Evolutionary conservation across 192 early-diverging fungal species (phyloP), one percentile per base, ranked within the genome.

Genomic region (Linderina pennispora): DNA sequence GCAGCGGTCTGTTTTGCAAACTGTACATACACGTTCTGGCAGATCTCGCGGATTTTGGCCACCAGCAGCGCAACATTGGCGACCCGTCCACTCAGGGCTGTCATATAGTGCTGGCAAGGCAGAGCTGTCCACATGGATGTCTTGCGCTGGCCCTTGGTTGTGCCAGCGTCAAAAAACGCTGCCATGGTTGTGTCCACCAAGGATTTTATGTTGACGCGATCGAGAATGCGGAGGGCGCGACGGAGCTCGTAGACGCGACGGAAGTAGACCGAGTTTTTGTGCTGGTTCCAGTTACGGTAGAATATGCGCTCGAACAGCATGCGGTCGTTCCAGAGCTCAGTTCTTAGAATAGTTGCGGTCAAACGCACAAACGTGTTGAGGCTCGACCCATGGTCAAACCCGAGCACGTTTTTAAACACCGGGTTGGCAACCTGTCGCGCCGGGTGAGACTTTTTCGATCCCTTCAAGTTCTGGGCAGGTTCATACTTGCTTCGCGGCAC

Each of bases 231-330:
- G 24, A 67, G 39, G n/a, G 39, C 57, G 4, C 64, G 52, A 0
- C 64, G 56, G 28, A 67, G 47, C 38, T 55, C 64, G 36, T 44
- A 40, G 0, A 67, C 36, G 13, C 53, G 22, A 3, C 57, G 51
- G 19, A 55, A 67, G 25, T 67, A 55, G 3, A 59, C 16, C 1
- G 52, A 25, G 4, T 37, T 39, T 14, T 34, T 35, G 45, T 67
- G 64, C 43, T 67, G 64, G 48, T 67, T 67, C 48, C 53, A 52
- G 45, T 67, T 67, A 25, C 64, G 64, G 41, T 67, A 60, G 45
- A 55, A 59, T 24, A 67, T 43, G 24, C 64, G 56, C 10, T 18
- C 38, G 17, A 67, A 23, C 2, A 67, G 55, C 24, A 37, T 32
- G 3, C 39, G 25, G 41, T 67, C 64, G 28, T 60, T 56, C 5